These are phyloP conservation scores for Trichoderma sp. DNA, from an alignment of 2,329 filamentous ascomycete genomes.

Conservation along the genomic window DNA sequence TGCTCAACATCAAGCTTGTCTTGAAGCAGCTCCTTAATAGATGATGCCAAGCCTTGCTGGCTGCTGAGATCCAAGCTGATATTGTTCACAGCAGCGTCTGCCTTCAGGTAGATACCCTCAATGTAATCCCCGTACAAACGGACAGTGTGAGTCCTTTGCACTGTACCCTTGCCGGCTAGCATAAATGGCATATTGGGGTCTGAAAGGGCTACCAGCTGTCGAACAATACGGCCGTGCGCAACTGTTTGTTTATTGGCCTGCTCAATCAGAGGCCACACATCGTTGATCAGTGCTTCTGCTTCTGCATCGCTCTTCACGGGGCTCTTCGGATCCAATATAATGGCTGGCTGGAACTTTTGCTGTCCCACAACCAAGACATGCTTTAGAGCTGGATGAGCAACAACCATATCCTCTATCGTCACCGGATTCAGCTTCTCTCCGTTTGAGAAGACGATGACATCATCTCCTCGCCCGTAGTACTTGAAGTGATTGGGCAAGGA, in stretches of 20 bases:
- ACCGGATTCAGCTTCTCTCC: slow-evolving; percentile 48
- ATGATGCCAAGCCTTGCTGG: background rate
- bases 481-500: slow-evolving; percentile 37
- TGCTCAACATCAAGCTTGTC: background rate
- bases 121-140: background rate
- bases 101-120: background rate
- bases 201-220: slow-evolving; percentile 43
- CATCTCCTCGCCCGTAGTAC: slow-evolving; percentile 41
- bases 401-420: slow-evolving; percentile 39
- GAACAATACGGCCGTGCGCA: slow-evolving; percentile 49
- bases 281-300: slow-evolving; percentile 40
- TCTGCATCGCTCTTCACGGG: slow-evolving; percentile 33
- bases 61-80: background rate
- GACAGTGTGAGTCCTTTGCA: slow-evolving; percentile 39
- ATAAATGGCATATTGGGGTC: slow-evolving; percentile 46
- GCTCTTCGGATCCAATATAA: slow-evolving; percentile 49
- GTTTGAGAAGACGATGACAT: slow-evolving; percentile 44
- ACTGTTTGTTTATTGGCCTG: slow-evolving; percentile 47
- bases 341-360: slow-evolving; percentile 47
- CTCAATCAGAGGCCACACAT: slow-evolving; percentile 47
- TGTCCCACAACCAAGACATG: slow-evolving; percentile 45
- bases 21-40: background rate
- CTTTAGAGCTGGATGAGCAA: slow-evolving; percentile 34
- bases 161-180: slow-evolving; percentile 48
- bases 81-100: background rate